Conservation (phyloP, 2,329 filamentous ascomycete genomes). For the Aspergillus nomiae region DNA sequence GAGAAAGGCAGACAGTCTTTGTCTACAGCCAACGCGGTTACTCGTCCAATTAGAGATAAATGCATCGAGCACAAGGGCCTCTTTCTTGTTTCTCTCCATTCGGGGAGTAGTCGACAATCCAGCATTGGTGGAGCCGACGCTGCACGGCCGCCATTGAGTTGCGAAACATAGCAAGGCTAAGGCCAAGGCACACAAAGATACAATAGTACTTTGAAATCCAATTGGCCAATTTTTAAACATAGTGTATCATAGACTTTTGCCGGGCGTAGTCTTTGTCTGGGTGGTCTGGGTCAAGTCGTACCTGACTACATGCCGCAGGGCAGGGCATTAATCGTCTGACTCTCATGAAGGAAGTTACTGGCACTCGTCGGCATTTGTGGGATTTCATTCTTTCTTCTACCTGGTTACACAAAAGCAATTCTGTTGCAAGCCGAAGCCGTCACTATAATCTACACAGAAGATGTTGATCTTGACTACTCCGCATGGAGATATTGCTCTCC, state of each 20-base stretch:
- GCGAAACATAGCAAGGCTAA: not conserved
- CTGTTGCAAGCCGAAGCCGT: not conserved
- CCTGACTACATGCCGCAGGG: not conserved
- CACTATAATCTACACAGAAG: not conserved
- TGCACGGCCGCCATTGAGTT: not conserved
- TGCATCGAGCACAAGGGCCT: not conserved
- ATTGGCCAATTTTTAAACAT: not conserved
- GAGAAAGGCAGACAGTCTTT: not conserved
- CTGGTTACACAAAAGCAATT: not conserved
- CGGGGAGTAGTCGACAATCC: not conserved
- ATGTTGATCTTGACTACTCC: not conserved
- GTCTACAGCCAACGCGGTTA: not conserved
- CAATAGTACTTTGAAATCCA: not conserved
- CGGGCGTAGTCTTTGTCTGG: not conserved
- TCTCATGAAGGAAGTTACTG: too few species aligned
- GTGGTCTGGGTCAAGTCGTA: not conserved
- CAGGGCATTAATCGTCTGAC: too few species aligned
- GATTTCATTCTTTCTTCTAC: not conserved
- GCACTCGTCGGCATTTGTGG: too few species aligned
- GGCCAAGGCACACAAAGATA: not conserved
- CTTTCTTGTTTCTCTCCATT: not conserved
- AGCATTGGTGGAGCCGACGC: not conserved
- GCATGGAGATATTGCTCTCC: not conserved
- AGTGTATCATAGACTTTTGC: not conserved
- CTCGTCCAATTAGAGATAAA: not conserved